Conservation (phyloP, 805 yeast genomes). For the Myxozyma kluyveri region DNA sequence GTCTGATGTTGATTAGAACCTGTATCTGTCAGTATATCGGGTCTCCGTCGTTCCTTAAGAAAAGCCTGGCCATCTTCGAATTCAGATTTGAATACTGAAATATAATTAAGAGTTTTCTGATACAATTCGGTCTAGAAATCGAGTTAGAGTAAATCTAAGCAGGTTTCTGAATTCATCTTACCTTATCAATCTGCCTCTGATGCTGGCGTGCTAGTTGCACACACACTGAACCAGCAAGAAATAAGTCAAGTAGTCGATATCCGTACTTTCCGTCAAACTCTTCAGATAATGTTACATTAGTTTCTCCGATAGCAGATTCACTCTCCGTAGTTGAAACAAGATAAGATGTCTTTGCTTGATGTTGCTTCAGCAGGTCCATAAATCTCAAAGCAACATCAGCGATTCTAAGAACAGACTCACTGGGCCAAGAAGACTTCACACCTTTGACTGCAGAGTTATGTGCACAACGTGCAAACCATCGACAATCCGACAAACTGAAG, state of each 20-base stretch:
- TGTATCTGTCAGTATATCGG: too few relatives aligned
- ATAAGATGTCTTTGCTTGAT: too few relatives aligned
- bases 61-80: too few relatives aligned
- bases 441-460: slow-evolving; percentile 22
- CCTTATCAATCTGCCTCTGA: not conserved
- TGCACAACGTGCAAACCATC: slow-evolving; percentile 23
- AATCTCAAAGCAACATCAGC: slow-evolving; percentile 16
- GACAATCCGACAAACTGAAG: slow-evolving; percentile 13
- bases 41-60: too few relatives aligned
- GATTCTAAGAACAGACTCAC: slow-evolving; percentile 15
- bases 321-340: too few relatives aligned
- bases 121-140: too few relatives aligned
- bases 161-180: not conserved
- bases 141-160: too few relatives aligned
- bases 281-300: too few relatives aligned
- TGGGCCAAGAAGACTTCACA: slow-evolving; percentile 12
- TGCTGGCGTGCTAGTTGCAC: slow-evolving; percentile 10
- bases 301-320: too few relatives aligned
- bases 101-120: too few relatives aligned
- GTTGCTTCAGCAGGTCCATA: slow-evolving; percentile 9
- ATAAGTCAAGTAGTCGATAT: slow-evolving; percentile 3
- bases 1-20: too few relatives aligned
- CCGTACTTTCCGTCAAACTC: slow-evolving; percentile 4
- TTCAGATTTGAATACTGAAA: too few relatives aligned
- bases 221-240: slow-evolving; percentile 12